Base-by-base conservation (phyloP, 805 yeast species). In the Aciculoconidium aculeatum region DNA sequence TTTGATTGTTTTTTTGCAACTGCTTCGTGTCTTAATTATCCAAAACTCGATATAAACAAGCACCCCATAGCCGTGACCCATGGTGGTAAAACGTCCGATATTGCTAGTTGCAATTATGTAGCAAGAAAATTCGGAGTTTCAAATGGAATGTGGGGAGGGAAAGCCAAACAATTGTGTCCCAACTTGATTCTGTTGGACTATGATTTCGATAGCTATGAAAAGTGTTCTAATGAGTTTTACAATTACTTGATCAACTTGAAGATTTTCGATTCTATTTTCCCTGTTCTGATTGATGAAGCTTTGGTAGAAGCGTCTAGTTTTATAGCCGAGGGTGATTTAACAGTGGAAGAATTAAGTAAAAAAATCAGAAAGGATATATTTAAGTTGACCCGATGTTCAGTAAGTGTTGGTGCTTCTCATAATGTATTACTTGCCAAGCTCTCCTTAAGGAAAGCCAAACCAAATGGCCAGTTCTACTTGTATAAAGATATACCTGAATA, bases 1-100 rank as follows among this genome's bases (percentile, higher is more conserved):
- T 90, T 87, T 53, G 98, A 90, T 52, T 86, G 95, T 40, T 90
- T 92, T 46, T 90, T 90, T 56, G 96, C 88, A 2, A 70, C 94
- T 0, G 96, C 81, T 0, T 82, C 96, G 0, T 71, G 84, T 3
- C 55, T 77, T 31, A 63, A 57, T 10, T 59, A 65, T 23, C 79
- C 81, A 0, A 65, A 75, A 3, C 47, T 79, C 11, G 73, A 72
- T 35, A 67, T 73, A 36, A 55, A 42, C 19, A 65, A 24, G 35
- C 59, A 42, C 54, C 80, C 67, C 61, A 80, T 48, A 54, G 90
- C 55, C 60, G 95, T 63, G 62, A 66, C 80, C 0, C 77, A 74
- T 44, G 79, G 79, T 5, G 72, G 72, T 1, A 47, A 46, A 7
- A 62, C 72, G 3, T 75, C 96, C 0, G 97, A 90, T 51, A 65